A percentile compares a stretch with the other conserved stretches of the same genome.
Evolutionary conservation across 75 land plant genomes (phyloP).

Genomic region (Selaginella moellendorffii): DNA sequence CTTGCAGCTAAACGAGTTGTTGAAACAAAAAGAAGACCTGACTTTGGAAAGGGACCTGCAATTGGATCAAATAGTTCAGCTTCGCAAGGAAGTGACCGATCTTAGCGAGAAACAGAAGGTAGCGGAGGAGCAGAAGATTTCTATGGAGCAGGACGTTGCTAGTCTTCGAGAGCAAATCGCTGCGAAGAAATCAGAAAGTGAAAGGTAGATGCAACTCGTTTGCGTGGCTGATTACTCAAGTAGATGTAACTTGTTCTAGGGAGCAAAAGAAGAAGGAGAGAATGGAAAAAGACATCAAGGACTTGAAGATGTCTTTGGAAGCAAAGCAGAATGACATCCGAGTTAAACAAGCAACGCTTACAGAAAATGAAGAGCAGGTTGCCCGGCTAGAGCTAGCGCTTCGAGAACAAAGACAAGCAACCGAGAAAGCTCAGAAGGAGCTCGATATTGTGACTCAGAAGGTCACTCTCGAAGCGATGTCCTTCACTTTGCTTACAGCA

Average conservation of each 20-base stretch:
- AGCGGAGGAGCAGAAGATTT: constrained; percentile 19
- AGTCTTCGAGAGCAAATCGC: constrained; percentile 14
- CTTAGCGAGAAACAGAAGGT: constrained; percentile 15
- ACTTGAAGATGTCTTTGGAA: constrained; percentile 17
- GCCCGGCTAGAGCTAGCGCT: constrained; percentile 14
- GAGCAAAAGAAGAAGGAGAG: constrained; percentile 24
- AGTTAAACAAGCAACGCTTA: constrained; percentile 11
- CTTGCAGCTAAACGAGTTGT: constrained; percentile 20
- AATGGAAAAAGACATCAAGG: constrained; percentile 23
- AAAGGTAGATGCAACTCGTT: constrained; percentile 13
- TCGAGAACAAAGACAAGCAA: constrained; percentile 15
- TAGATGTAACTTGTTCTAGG: too few species aligned
- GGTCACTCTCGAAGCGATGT: constrained; percentile 6
- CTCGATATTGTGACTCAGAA: constrained; percentile 19
- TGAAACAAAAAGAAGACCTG: constrained; percentile 17
- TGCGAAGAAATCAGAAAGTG: constrained; percentile 20
- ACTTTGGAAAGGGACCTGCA: constrained; percentile 17
- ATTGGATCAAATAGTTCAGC: constrained; percentile 12
- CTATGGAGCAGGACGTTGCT: constrained; percentile 17
- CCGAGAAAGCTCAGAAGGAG: constrained; percentile 22
- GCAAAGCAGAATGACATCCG: constrained; percentile 17
- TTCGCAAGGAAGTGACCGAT: constrained; percentile 17
- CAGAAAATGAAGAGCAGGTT: constrained; percentile 19
- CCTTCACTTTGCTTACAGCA: not conserved
- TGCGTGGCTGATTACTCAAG: too few species aligned